Base-by-base conservation (phyloP, 2,329 filamentous ascomycete genomes). In the Apiospora hydei region DNA sequence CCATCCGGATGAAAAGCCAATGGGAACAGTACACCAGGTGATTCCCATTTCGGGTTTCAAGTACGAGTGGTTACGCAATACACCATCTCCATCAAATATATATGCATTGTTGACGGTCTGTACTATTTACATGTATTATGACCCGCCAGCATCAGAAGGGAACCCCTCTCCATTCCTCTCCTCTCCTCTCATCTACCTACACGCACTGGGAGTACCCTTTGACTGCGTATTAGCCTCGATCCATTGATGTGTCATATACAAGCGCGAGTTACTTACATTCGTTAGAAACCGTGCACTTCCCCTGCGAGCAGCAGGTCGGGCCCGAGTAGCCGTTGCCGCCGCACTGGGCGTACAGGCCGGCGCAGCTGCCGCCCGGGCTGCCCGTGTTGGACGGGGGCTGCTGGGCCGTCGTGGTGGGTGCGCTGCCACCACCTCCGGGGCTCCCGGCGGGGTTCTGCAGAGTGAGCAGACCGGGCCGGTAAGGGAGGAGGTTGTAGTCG, bases 381-480 rank as follows among this genome's bases (percentile, higher is more conserved):
- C 26, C 53, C n/a, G 49, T 57, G 30, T 21, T 61, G 64, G 64
- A 26, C 53, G 53, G 53, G 18, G 57, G 10, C 34, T 41, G 57
- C 57, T 41, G 57, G 57, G 57, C 30, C 30, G 57, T 41, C 18
- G 57, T 64, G 18, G 57, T 38, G 0, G 57, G 57, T 30, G 26
- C 26, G 30, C 16, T 21, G 51, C 16, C 21, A 30, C 53, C 53
- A 16, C 8, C 30, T 3, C 49, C 49, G n/a, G 57, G 57, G 34
- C 57, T 64, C 1, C 57, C 57, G 18, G 57, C 21, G 10, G 57
- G 57, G 57, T 68, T 68, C 41, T 26, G n/a, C 43, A 89, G 79
- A 0, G 88, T 91, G 72, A 91, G 77, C 43, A 91, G 71, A 66
- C 85, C 89, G 0, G 89, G 89, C 7, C 83, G 81, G 78, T 89